A percentile compares a stretch with the other conserved stretches of the same genome.
Conservation (phyloP, 1,284 basidiomycete species). For the Neolentinus lepideus region DNA sequence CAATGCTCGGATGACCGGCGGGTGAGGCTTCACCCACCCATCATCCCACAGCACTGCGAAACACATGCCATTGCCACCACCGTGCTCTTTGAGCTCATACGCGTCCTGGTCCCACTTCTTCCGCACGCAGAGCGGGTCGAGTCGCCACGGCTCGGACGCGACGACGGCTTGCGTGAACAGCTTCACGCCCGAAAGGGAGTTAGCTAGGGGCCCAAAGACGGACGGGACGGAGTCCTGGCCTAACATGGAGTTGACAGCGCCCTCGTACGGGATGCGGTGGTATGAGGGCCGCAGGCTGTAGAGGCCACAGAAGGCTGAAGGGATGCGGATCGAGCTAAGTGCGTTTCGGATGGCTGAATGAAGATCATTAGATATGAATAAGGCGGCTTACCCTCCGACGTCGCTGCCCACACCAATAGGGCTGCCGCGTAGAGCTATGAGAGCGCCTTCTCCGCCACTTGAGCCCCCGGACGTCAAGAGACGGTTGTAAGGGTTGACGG, state of each 20-base stretch:
- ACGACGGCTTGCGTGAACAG: slow-evolving; percentile 42
- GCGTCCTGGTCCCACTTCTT: slow-evolving; percentile 40
- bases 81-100: slow-evolving; percentile 37
- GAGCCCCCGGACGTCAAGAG: slow-evolving; percentile 42
- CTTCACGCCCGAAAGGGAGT: slow-evolving; percentile 35
- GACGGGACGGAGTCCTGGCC: slow-evolving; percentile 48
- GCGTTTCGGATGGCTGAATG: too few relatives aligned
- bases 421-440: slow-evolving; percentile 54
- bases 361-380: too few relatives aligned
- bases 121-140: slow-evolving; percentile 40
- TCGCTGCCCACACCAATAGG: slow-evolving; percentile 68
- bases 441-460: slow-evolving; percentile 50
- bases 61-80: slow-evolving; percentile 32
- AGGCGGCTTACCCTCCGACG: slow-evolving; percentile 47
- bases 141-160: slow-evolving; percentile 38
- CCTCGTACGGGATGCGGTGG: slow-evolving; percentile 45
- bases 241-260: slow-evolving; percentile 35
- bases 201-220: slow-evolving; percentile 50
- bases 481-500: slow-evolving; percentile 45
- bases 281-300: slow-evolving; percentile 49
- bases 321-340: slow-evolving; percentile 43
- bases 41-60: slow-evolving; percentile 42
- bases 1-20: slow-evolving; percentile 43
- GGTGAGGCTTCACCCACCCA: slow-evolving; percentile 40
- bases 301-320: slow-evolving; percentile 43